A percentile compares a stretch with the other conserved stretches of the same genome.
Evolutionary conservation across 179 eudicot species (phyloP).

Genomic region (Silene coronaria): DNA sequence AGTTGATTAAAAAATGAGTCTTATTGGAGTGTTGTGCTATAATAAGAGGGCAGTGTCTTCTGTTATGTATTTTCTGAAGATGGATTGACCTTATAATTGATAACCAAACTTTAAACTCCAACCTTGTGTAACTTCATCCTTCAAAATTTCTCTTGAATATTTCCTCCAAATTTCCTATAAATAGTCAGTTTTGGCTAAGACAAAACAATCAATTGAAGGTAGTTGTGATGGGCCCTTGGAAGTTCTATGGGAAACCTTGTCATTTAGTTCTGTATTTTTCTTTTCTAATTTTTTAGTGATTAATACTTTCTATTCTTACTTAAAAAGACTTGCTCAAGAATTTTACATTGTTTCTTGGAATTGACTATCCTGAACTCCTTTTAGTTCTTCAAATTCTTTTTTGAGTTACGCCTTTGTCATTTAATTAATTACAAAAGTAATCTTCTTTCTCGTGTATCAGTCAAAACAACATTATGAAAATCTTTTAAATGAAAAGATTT

Average conservation of each 20-base stretch:
- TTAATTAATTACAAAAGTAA: constrained; percentile 2
- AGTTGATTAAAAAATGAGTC: not conserved
- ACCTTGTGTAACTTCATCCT: not conserved
- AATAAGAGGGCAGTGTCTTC: not conserved
- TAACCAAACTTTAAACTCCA: not conserved
- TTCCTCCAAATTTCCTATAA: not conserved
- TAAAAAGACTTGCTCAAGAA: not conserved
- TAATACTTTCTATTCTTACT: not conserved
- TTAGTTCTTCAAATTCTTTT: not conserved
- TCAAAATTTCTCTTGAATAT: not conserved
- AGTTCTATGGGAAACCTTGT: not conserved
- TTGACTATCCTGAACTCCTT: constrained; percentile 7
- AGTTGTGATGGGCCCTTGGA: too few species aligned
- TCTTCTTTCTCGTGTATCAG: constrained; percentile 35
- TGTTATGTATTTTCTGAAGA: not conserved
- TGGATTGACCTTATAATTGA: not conserved
- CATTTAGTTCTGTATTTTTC: not conserved
- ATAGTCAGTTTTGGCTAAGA: not conserved
- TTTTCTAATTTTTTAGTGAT: not conserved
- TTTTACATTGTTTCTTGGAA: not conserved
- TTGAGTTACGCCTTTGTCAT: not conserved
- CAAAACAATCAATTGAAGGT: not conserved
- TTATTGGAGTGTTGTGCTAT: not conserved
- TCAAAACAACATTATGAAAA: constrained; percentile 60
- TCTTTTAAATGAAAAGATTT: constrained; percentile 39